Evolutionary conservation across 2,329 filamentous ascomycete species (phyloP), one percentile per base, ranked within the genome.

Genomic region (Fusarium sp.): DNA sequence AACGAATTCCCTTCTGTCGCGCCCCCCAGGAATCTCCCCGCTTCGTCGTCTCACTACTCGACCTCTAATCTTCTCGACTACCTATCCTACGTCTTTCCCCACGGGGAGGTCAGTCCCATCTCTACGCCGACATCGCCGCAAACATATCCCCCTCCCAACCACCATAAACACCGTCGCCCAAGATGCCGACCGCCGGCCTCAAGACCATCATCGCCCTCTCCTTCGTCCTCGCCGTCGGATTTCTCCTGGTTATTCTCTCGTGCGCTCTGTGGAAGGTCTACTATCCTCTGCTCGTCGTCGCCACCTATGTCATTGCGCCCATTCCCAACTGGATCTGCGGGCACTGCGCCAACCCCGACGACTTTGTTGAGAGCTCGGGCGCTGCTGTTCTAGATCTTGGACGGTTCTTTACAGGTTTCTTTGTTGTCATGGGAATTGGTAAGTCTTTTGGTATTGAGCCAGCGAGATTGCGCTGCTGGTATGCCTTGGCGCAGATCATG

Each of bases 171-270:
- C 36, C 54, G 21, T 63, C 62, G 65, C 71, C 77, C 83, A 85
- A 76, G 69, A 89, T 89, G 87, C 80, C 87, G 84, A 88, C 93
- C 85, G 94, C 96, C 75, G 96, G 96, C 80, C 91, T 99, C 78
- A 98, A 98, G 85, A 99, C 96, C 73, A 99, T 99, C 83, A 99
- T 99, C 82, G 94, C 93, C 71, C 92, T 99, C 75, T 98, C 96
- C 79, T 99, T 99, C 84, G 96, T 99, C 79, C 94, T 99, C 72
- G 96, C 96, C 75, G 96, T 99, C 76, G 96, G 96, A 76, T 99
- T 99, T 84, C 93, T 99, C 76, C 94, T 99, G 73, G 96, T 98
- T 74, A 99, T 99, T 82, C 92, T 99, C 76, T 98, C 94, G 69
- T 97, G 94, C 79, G 96, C 96, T 51, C 89, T 99, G 73, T 99